A percentile compares a stretch with the other conserved stretches of the same genome.
Conservation (phyloP, 495 filamentous ascomycete genomes). For the Aspergillus indologenus region DNA sequence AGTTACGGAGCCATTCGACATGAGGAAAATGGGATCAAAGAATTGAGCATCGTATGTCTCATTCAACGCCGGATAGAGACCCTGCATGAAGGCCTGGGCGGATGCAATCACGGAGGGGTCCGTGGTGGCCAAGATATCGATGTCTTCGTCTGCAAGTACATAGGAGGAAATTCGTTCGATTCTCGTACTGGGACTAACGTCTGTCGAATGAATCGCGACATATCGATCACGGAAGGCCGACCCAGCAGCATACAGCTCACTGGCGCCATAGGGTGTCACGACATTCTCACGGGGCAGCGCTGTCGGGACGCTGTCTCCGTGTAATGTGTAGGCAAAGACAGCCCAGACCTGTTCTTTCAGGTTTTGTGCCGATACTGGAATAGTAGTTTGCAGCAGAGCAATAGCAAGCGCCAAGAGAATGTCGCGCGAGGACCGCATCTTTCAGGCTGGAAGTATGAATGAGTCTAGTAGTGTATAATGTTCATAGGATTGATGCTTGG, state of each 20-base stretch:
- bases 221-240: slow-evolving; percentile 59
- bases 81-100: slow-evolving; percentile 75
- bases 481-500: background rate
- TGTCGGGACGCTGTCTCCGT: slow-evolving; percentile 72
- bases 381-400: slow-evolving; percentile 17
- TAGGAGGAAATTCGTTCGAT: slow-evolving; percentile 42
- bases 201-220: slow-evolving; percentile 40
- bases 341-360: slow-evolving; percentile 58
- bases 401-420: slow-evolving; percentile 6
- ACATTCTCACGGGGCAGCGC: slow-evolving; percentile 41
- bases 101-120: slow-evolving; percentile 54
- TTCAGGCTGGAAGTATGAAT: background rate
- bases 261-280: slow-evolving; percentile 68
- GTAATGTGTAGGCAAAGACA: slow-evolving; percentile 66
- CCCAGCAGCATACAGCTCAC: slow-evolving; percentile 61
- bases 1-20: slow-evolving; percentile 60
- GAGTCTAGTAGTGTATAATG: background rate
- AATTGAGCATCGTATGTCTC: slow-evolving; percentile 33
- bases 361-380: slow-evolving; percentile 25
- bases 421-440: slow-evolving; percentile 17
- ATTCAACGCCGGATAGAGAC: slow-evolving; percentile 70
- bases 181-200: slow-evolving; percentile 34
- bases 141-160: slow-evolving; percentile 43
- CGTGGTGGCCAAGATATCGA: slow-evolving; percentile 45
- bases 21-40: slow-evolving; percentile 23